phyloP scores from a whole-genome alignment of 2,329 filamentous ascomycete genomes.

The Scedosporium aurantiacum region DNA sequence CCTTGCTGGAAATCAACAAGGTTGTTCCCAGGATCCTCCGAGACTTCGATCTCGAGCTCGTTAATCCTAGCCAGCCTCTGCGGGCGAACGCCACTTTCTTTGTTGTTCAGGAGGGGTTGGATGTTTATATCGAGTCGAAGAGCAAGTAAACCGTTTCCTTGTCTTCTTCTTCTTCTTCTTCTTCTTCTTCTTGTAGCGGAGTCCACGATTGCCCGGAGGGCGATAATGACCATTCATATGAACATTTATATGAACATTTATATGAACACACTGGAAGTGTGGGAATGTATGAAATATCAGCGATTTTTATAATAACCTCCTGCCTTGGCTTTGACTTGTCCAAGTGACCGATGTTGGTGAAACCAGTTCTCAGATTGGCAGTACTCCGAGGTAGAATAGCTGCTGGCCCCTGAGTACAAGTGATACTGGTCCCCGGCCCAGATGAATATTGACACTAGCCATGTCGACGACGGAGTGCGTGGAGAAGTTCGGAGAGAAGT shows the following conservation, averaged over 20 bases:
- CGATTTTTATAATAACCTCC: neutral
- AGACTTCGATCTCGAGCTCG: conserved; percentile 42
- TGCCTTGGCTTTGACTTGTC: too few species aligned
- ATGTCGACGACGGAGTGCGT: too few species aligned
- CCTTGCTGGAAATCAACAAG: conserved; percentile 48
- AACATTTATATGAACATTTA: neutral
- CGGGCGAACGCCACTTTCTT: conserved; percentile 48
- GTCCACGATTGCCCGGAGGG: neutral
- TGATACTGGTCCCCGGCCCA: too few species aligned
- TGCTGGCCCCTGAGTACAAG: too few species aligned
- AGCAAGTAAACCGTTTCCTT: neutral
- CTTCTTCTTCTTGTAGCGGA: too few species aligned
- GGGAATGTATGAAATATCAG: neutral
- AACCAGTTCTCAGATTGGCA: neutral
- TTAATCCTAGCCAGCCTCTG: conserved; percentile 36
- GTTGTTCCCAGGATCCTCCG: conserved; percentile 41
- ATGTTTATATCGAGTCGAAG: conserved; percentile 32
- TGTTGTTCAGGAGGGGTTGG: conserved; percentile 45
- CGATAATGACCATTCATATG: neutral
- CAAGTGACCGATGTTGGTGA: too few species aligned
- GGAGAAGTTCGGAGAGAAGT: too few species aligned
- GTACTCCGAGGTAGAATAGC: too few species aligned
- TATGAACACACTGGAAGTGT: conserved; percentile 1
- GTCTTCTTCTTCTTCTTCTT: too few species aligned
- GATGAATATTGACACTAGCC: too few species aligned